phyloP scores from a whole-genome alignment of 2,329 filamentous ascomycete genomes.

The Sclerotinia trifoliorum region DNA sequence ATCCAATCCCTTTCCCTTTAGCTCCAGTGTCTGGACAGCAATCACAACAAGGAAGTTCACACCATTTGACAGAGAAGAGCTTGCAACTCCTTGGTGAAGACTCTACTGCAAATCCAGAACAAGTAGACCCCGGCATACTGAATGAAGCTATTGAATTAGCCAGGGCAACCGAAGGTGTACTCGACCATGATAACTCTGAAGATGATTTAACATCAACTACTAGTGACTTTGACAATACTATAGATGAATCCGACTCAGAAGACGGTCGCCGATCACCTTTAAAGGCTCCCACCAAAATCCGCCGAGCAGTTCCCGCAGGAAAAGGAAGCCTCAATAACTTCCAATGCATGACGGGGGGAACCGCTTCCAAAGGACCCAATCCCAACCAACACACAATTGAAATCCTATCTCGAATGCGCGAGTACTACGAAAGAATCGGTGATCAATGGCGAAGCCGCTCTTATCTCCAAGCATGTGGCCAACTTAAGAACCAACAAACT shows the following conservation, averaged over 20 bases:
- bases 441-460: slow-evolving; percentile 75
- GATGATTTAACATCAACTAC: slow-evolving; percentile 9
- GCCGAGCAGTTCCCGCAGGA: slow-evolving; percentile 10
- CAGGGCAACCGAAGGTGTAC: slow-evolving; percentile 7
- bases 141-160: slow-evolving; percentile 9
- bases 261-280: slow-evolving; percentile 30
- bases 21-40: neutral
- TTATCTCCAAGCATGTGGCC: slow-evolving; percentile 76
- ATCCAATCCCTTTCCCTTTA: neutral
- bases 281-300: slow-evolving; percentile 16
- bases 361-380: slow-evolving; percentile 48
- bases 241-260: slow-evolving; percentile 38
- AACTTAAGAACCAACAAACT: slow-evolving; percentile 61
- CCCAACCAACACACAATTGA: slow-evolving; percentile 76
- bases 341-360: slow-evolving; percentile 54
- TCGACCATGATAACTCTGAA: slow-evolving; percentile 8
- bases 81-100: neutral
- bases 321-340: slow-evolving; percentile 48
- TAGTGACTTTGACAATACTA: slow-evolving; percentile 37
- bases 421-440: slow-evolving; percentile 71
- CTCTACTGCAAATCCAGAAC: neutral
- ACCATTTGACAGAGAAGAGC: neutral
- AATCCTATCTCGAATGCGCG: slow-evolving; percentile 73
- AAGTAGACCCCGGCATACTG: neutral
- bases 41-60: neutral